These are phyloP conservation scores for Yamadazyma spencermartinsiae DNA, from an alignment of 1,139 yeast genomes.

Conservation along the genomic window DNA sequence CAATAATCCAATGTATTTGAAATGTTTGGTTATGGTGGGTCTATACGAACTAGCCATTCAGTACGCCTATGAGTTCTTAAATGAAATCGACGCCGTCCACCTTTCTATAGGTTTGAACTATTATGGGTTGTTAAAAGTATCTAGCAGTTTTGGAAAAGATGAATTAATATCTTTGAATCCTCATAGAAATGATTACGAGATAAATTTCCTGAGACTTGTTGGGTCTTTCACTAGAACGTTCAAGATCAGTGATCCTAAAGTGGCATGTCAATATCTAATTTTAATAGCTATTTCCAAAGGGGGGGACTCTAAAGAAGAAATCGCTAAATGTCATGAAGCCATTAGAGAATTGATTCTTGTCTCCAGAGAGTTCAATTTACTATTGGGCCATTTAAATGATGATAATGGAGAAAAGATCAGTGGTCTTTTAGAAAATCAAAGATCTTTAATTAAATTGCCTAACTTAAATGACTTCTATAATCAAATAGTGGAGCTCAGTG, in stretches of 20 bases:
- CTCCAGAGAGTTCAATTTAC: slow-evolving; percentile 77
- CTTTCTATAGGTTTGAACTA: slow-evolving; percentile 80
- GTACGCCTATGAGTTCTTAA: slow-evolving; percentile 58
- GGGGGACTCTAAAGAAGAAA: slow-evolving; percentile 42
- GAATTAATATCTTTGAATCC: slow-evolving; percentile 32
- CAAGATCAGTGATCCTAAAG: slow-evolving; percentile 82
- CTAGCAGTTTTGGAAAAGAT: slow-evolving; percentile 28
- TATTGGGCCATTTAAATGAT: slow-evolving; percentile 74
- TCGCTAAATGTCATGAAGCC: slow-evolving; percentile 71
- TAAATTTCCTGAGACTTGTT: slow-evolving; percentile 59
- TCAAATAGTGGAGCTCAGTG: slow-evolving; percentile 81
- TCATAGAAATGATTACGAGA: slow-evolving; percentile 39
- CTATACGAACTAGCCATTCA: slow-evolving; percentile 81
- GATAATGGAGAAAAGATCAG: slow-evolving; percentile 76
- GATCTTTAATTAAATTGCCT: slow-evolving; percentile 61
- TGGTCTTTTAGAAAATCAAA: slow-evolving; percentile 82
- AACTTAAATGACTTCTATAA: slow-evolving; percentile 49
- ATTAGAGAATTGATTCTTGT: slow-evolving; percentile 81
- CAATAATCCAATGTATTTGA: slow-evolving; percentile 74
- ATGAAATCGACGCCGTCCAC: slow-evolving; percentile 88
- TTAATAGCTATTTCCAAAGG: slow-evolving; percentile 60
- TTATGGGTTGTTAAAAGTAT: slow-evolving; percentile 66
- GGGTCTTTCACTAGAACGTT: slow-evolving; percentile 79
- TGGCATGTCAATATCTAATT: slow-evolving; percentile 85
- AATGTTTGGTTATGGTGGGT: slow-evolving; percentile 73